These are phyloP conservation scores for Rhizomucor pusillus DNA, from an alignment of 371 early-diverging fungal genomes.

Conservation along the genomic window DNA sequence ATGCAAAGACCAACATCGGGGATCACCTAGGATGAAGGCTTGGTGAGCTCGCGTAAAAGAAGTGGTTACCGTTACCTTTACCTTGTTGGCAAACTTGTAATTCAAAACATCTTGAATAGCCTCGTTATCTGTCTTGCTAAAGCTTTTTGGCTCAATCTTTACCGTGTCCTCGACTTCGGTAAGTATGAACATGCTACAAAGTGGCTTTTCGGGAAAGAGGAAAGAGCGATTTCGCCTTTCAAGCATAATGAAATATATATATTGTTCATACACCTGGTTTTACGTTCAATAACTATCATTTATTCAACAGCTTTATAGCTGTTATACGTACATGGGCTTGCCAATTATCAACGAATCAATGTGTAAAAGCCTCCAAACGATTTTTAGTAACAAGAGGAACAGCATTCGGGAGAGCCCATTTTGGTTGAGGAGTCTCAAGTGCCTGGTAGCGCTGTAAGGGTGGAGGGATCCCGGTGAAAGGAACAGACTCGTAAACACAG, in stretches of 20 bases:
- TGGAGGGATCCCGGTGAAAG: constrained; percentile 8
- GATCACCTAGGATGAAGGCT: constrained; percentile 53
- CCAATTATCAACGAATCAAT: too few relatives aligned
- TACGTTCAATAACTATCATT: too few relatives aligned
- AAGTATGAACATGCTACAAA: constrained; percentile 76
- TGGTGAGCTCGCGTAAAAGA: not conserved
- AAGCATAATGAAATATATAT: too few relatives aligned
- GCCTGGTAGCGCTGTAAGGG: not conserved
- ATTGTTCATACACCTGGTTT: too few relatives aligned
- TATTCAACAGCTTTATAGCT: too few relatives aligned
- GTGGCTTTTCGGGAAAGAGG: too few relatives aligned
- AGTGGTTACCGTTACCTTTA: constrained; percentile 27
- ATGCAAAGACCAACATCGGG: constrained; percentile 93
- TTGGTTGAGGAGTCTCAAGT: not conserved
- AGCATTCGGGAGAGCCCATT: too few relatives aligned
- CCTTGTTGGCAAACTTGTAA: constrained; percentile 90
- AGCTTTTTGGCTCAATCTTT: constrained; percentile 77
- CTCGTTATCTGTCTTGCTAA: constrained; percentile 64
- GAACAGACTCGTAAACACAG: constrained; percentile 23
- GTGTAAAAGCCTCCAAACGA: too few relatives aligned
- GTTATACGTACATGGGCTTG: too few relatives aligned
- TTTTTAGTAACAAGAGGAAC: too few relatives aligned
- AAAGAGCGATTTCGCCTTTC: too few relatives aligned
- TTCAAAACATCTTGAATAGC: constrained; percentile 91
- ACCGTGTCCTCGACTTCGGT: constrained; percentile 80